Percentiles rank a stretch among this genome's conserved stretches.
Conservation (phyloP, 345 rosid genomes). For the Camelina sativa region DNA sequence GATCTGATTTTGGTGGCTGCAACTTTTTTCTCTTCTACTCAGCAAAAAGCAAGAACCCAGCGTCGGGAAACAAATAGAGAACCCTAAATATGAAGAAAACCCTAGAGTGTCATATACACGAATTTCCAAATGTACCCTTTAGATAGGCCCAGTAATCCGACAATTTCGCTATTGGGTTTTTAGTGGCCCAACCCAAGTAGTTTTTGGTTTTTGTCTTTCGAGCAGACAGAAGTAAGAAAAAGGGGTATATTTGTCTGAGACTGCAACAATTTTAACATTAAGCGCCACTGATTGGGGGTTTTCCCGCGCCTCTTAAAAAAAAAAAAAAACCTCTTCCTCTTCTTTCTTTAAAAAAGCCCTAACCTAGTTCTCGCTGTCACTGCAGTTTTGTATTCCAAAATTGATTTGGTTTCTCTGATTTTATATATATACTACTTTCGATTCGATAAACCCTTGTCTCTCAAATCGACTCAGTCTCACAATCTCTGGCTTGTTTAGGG, state of each 20-base stretch:
- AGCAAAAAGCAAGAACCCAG: constrained; percentile 1
- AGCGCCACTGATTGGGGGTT: constrained; percentile 18
- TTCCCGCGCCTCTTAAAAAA: constrained; percentile 33
- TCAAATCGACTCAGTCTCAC: background rate
- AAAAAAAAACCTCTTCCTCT: background rate
- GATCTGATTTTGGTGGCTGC: constrained; percentile 32
- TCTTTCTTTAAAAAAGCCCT: constrained; percentile 16
- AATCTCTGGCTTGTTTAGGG: background rate
- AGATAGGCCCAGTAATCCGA: constrained; percentile 23
- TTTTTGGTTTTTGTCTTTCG: background rate
- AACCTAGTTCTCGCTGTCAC: constrained; percentile 1
- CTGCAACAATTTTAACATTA: background rate
- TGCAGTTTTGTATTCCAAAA: background rate
- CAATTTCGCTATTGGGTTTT: background rate
- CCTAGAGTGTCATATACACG: background rate
- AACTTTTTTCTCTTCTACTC: background rate
- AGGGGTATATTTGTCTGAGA: background rate
- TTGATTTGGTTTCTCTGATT: background rate
- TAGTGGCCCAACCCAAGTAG: constrained; percentile 26
- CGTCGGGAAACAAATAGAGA: constrained; percentile 1
- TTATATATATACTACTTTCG: background rate
- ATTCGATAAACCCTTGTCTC: background rate
- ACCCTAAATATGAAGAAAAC: constrained; percentile 28
- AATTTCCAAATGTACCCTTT: constrained; percentile 29
- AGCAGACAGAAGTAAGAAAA: background rate